Percentiles rank a stretch among this genome's conserved stretches.
Evolutionary conservation across 805 yeast species (phyloP).

Genomic region (Starmerella floricola): DNA sequence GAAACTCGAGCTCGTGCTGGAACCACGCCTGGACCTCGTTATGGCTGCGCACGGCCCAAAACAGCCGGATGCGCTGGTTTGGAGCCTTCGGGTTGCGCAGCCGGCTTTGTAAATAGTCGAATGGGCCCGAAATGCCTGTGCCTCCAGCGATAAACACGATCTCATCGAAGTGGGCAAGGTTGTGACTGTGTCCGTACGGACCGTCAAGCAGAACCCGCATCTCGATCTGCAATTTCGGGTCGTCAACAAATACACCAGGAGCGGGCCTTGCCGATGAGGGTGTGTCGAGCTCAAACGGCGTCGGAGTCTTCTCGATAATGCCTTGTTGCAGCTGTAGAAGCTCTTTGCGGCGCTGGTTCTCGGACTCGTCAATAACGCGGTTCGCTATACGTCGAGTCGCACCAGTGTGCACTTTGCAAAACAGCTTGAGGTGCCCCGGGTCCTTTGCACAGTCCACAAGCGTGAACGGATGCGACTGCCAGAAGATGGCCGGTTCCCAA

Average conservation of each 20-base stretch:
- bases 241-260: no score
- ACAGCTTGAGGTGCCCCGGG: constrained; percentile 19
- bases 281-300: neutral
- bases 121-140: constrained; percentile 49
- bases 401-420: constrained; percentile 37
- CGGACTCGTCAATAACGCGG: neutral
- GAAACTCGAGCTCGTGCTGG: no score
- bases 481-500: constrained; percentile 39
- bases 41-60: no score
- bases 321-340: no score
- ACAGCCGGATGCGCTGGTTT: no score
- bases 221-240: neutral
- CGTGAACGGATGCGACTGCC: constrained; percentile 72
- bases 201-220: constrained; percentile 40
- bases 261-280: no score
- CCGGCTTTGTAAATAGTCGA: constrained; percentile 13
- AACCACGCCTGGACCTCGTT: no score
- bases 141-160: constrained; percentile 61
- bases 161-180: constrained; percentile 40
- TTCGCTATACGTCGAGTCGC: constrained; percentile 32
- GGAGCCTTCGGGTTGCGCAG: constrained; percentile 30
- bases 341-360: no score
- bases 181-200: constrained; percentile 50
- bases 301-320: no score
- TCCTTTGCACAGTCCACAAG: constrained; percentile 14